Conservation (phyloP, 257 asterid genomes). For the Paulownia fortunei region DNA sequence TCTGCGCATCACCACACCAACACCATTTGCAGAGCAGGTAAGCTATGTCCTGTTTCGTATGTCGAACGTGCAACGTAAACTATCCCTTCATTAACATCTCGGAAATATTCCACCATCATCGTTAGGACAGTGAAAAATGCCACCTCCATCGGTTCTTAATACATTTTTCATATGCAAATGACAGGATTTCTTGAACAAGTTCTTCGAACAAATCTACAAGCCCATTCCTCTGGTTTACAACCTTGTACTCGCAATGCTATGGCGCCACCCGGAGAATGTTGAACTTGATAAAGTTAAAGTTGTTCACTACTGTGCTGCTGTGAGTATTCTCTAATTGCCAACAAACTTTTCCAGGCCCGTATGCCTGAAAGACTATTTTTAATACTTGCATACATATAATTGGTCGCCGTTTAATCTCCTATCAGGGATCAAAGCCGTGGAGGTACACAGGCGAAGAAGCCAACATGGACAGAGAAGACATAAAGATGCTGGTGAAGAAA, state of each 20-base stretch:
- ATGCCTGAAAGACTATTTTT: not conserved
- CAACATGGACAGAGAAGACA: constrained; percentile 73
- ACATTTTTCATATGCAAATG: constrained; percentile 14
- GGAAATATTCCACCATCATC: no score
- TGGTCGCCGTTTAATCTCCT: not conserved
- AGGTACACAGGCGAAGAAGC: constrained; percentile 66
- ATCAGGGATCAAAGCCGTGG: constrained; percentile 74
- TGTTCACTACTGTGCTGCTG: constrained; percentile 79
- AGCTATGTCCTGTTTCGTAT: not conserved
- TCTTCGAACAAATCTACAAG: constrained; percentile 57
- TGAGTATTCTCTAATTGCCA: constrained; percentile 17
- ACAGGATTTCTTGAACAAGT: constrained; percentile 75
- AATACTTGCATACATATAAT: not conserved
- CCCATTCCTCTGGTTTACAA: constrained; percentile 69
- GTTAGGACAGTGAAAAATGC: no score
- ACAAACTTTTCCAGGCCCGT: not conserved
- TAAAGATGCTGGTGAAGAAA: constrained; percentile 60
- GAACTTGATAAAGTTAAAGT: constrained; percentile 61
- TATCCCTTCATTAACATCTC: no score
- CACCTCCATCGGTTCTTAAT: not conserved
- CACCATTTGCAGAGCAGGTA: constrained; percentile 73
- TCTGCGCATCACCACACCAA: constrained; percentile 42
- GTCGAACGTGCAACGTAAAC: not conserved
- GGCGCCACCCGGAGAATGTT: constrained; percentile 79
- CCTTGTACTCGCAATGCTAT: constrained; percentile 69